Conservation (phyloP, 441 rosid species). For the Croton laevigatus region DNA sequence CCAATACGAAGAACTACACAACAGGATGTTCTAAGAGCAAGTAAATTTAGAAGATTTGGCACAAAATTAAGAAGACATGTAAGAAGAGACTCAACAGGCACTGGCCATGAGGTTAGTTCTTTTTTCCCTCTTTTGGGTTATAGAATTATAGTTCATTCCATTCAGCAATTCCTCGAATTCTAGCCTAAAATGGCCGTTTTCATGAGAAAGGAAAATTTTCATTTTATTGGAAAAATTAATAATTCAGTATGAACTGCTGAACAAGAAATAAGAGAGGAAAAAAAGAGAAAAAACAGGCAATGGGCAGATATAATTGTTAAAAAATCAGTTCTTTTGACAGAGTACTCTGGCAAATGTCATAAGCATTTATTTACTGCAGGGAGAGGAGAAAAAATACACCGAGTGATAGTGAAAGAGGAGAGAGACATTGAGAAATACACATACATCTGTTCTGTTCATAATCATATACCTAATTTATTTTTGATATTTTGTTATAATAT, state of each 20-base stretch:
- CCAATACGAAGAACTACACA: conserved; percentile 80
- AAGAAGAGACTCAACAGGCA: conserved; percentile 69
- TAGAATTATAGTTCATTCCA: not conserved
- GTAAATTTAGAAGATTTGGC: conserved; percentile 59
- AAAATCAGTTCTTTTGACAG: not conserved
- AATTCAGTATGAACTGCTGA: not conserved
- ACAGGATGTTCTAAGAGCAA: conserved; percentile 73
- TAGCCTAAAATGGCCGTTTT: not conserved
- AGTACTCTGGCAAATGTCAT: conserved; percentile 12
- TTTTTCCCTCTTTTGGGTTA: conserved; percentile 6
- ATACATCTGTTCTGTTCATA: not conserved
- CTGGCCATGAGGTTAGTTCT: conserved; percentile 74
- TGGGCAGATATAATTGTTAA: conserved; percentile 6
- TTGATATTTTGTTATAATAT: not conserved
- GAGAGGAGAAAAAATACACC: not conserved
- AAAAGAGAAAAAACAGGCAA: not conserved
- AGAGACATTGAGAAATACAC: not conserved
- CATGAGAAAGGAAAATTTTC: not conserved
- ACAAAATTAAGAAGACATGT: conserved; percentile 57
- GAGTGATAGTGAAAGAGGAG: not conserved
- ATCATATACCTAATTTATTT: too few species aligned
- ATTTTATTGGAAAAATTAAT: not conserved
- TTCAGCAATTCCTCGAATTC: conserved; percentile 1
- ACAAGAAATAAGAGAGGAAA: not conserved
- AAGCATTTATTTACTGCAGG: conserved; percentile 6